These are phyloP conservation scores for Penicillium psychrofluorescens DNA, from an alignment of 495 filamentous ascomycete species.

Conservation along the genomic window DNA sequence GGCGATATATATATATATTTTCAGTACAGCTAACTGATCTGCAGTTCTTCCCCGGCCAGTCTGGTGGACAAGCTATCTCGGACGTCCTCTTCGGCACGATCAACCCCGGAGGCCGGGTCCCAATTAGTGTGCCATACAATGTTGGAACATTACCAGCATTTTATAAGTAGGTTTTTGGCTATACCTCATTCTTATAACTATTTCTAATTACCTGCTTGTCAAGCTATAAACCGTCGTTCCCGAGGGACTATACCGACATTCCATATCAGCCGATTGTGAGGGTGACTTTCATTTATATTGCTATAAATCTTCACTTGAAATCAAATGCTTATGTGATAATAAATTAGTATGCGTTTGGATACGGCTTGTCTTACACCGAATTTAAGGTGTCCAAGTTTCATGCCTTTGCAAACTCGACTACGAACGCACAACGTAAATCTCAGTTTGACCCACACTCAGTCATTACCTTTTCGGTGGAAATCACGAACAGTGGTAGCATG, in stretches of 20 bases:
- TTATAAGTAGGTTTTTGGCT: conserved; percentile 1
- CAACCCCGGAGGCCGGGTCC: conserved; percentile 5
- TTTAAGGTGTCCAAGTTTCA: neutral
- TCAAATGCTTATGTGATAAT: neutral
- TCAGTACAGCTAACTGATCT: neutral
- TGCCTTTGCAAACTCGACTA: neutral
- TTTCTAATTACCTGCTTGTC: no score
- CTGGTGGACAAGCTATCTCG: conserved; percentile 4
- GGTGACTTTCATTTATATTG: no score
- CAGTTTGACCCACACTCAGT: conserved; percentile 17
- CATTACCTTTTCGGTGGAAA: conserved; percentile 21
- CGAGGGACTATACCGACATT: conserved; percentile 2
- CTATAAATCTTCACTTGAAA: no score
- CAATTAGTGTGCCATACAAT: conserved; percentile 5
- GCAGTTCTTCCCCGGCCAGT: conserved; percentile 7
- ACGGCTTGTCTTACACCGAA: conserved; percentile 5
- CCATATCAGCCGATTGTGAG: neutral
- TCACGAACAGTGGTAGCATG: conserved; percentile 23
- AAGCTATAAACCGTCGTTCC: conserved; percentile 4
- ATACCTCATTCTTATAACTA: no score
- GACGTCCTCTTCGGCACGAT: conserved; percentile 1
- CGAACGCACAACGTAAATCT: neutral
- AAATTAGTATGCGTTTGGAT: conserved; percentile 8
- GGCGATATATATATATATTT: neutral
- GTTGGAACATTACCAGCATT: conserved; percentile 3